phyloP scores from a whole-genome alignment of 1,284 basidiomycete species.

The Fomes fomentarius region DNA sequence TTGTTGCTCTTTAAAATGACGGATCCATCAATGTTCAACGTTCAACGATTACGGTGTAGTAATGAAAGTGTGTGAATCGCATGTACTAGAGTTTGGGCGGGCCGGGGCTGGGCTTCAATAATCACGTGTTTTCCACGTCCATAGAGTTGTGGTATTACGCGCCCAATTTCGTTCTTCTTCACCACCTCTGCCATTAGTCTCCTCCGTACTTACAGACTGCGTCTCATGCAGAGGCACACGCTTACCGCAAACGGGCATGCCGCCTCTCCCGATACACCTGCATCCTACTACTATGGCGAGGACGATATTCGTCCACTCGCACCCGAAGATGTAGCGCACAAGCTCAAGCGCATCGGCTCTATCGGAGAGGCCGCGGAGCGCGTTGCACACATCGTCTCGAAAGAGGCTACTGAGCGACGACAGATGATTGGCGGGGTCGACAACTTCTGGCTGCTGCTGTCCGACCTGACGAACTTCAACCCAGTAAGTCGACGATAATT shows the following conservation, averaged over 20 bases:
- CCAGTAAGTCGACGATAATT: slow-evolving; percentile 21
- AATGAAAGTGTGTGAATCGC: no score
- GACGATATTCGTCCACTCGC: slow-evolving; percentile 12
- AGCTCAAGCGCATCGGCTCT: slow-evolving; percentile 6
- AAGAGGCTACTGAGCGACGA: slow-evolving; percentile 26
- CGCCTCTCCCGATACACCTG: slow-evolving; percentile 13
- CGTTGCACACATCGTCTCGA: slow-evolving; percentile 16
- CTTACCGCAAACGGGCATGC: neutral
- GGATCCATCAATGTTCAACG: no score
- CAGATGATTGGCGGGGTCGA: slow-evolving; percentile 34
- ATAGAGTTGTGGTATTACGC: no score
- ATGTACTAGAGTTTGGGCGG: no score
- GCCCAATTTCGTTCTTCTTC: neutral
- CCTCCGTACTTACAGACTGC: neutral
- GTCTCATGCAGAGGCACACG: neutral
- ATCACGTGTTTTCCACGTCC: no score
- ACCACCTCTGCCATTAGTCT: no score
- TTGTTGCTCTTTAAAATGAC: no score
- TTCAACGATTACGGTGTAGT: no score
- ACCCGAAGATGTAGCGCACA: slow-evolving; percentile 17
- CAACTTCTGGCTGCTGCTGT: slow-evolving; percentile 34
- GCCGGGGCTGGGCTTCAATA: no score
- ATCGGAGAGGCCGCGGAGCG: slow-evolving; percentile 3
- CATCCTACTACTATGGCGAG: slow-evolving; percentile 23
- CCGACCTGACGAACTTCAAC: slow-evolving; percentile 34